Evolutionary conservation across 306 rosid genomes (phyloP), one percentile per base, ranked within the genome.

Genomic region (Phaseolus lunatus): DNA sequence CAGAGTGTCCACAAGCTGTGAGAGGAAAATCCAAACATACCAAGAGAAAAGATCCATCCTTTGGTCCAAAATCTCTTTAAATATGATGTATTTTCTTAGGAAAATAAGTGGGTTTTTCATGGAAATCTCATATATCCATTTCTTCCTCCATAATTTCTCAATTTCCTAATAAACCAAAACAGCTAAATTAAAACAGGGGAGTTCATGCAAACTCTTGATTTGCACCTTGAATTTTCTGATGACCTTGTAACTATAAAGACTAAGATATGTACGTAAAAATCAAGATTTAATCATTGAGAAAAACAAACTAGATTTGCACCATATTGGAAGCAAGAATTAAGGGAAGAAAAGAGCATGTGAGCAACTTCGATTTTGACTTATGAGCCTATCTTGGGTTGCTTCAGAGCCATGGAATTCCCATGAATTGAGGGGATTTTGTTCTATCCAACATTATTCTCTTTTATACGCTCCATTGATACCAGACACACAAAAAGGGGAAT

Each of bases 161-260:
- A 12, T 43, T 77, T 82, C 47, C 73, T 37, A 72, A 78, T 54
- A 87, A 84, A 82, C 89, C 79, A 85, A 88, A 78, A 61, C 81
- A 84, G 81, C 14, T 39, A 11, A 59, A 15, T 8, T 23, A 26
- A 58, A 58, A 26, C 65, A 59, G 66, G 7, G 66, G 10, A 58
- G 27, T 83, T 80, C 89, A 83, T 81, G 50, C 39, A 72, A 47
- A 76, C 78, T 47, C 24, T 19, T 81, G 83, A 92, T 90, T 67
- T 35, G 72, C 10, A 20, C n/a, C n/a, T n/a, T n/a, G n/a, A n/a
- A n/a, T 84, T 0, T 70, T 53, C 45, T 14, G 78, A 22, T 10
- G 71, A 54, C 14, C 44, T 29, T 29, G 41, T 15, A 29, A 5
- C 41, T 29, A 61, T 31, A 61, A 29, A 61, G 66, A 27, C 5